phyloP scores from a whole-genome alignment of 1,284 basidiomycete species.

The Ceratobasidium papillatum region DNA sequence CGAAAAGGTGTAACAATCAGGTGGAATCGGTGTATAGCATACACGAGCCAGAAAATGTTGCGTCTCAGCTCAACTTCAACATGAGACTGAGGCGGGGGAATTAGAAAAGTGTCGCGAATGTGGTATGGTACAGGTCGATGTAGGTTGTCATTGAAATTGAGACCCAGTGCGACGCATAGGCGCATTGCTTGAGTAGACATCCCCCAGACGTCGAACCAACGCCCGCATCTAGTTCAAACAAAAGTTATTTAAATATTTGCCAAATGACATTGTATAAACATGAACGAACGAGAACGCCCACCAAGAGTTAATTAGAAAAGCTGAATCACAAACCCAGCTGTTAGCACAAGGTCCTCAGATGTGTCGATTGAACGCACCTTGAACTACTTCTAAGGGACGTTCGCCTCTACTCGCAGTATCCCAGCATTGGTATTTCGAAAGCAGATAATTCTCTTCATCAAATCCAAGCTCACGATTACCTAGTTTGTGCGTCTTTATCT shows the following conservation, averaged over 20 bases:
- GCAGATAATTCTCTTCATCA: slow-evolving; percentile 6
- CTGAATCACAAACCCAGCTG: background rate
- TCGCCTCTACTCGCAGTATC: background rate
- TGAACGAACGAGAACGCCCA: slow-evolving; percentile 21
- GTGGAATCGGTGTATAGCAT: slow-evolving; percentile 9
- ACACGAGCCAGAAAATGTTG: slow-evolving; percentile 37
- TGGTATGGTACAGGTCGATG: background rate
- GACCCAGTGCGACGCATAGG: slow-evolving; percentile 6
- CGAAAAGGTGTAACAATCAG: background rate
- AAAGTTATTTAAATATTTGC: background rate
- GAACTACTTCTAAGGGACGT: slow-evolving; percentile 8
- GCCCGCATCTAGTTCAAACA: background rate
- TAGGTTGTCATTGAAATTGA: background rate
- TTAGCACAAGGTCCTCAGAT: background rate
- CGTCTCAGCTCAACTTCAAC: slow-evolving; percentile 27
- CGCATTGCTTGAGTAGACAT: slow-evolving; percentile 4
- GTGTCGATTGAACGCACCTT: slow-evolving; percentile 1
- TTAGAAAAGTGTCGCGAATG: background rate
- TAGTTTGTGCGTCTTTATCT: background rate
- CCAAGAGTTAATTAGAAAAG: slow-evolving; percentile 6
- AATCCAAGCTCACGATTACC: background rate
- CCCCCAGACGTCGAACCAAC: slow-evolving; percentile 28
- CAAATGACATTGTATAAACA: background rate
- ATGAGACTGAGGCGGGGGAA: slow-evolving; percentile 13
- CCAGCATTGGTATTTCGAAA: slow-evolving; percentile 4